These are phyloP conservation scores for Astragalus membranaceus DNA, from an alignment of 306 rosid species.

Conservation along the genomic window DNA sequence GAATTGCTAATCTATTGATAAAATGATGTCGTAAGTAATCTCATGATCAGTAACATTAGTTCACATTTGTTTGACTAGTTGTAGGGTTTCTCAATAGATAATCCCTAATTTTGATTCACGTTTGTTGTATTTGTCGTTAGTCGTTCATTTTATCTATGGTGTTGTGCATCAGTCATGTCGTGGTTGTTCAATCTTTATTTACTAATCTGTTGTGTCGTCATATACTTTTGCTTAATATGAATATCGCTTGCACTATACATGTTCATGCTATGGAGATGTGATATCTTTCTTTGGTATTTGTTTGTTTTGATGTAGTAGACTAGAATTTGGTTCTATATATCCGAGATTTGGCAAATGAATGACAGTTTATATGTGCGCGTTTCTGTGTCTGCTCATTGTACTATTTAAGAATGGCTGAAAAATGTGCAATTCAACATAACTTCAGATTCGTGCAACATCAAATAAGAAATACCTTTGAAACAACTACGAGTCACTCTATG, in stretches of 20 bases:
- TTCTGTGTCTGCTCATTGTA: not conserved
- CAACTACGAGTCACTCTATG: not conserved
- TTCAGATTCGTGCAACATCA: not conserved
- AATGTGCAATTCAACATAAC: not conserved
- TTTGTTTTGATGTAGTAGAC: not conserved
- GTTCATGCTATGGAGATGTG: not conserved
- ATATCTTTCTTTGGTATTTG: not conserved
- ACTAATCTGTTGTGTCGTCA: not conserved
- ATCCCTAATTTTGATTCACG: not conserved
- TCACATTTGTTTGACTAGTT: not conserved
- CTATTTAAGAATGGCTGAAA: not conserved
- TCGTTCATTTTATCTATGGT: not conserved
- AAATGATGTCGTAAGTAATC: not conserved
- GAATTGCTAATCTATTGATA: not conserved
- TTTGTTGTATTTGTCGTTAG: not conserved
- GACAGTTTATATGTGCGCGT: not conserved
- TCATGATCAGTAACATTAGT: not conserved
- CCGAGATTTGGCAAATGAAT: not conserved
- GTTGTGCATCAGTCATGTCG: not conserved
- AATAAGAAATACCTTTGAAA: not conserved
- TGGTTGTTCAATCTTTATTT: not conserved
- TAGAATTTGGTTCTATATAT: not conserved
- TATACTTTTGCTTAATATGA: not conserved
- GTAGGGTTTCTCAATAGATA: not conserved
- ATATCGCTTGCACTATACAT: not conserved